These are phyloP conservation scores for Glaciozyma martinii DNA, from an alignment of 768 basidiomycete species.

Conservation along the genomic window DNA sequence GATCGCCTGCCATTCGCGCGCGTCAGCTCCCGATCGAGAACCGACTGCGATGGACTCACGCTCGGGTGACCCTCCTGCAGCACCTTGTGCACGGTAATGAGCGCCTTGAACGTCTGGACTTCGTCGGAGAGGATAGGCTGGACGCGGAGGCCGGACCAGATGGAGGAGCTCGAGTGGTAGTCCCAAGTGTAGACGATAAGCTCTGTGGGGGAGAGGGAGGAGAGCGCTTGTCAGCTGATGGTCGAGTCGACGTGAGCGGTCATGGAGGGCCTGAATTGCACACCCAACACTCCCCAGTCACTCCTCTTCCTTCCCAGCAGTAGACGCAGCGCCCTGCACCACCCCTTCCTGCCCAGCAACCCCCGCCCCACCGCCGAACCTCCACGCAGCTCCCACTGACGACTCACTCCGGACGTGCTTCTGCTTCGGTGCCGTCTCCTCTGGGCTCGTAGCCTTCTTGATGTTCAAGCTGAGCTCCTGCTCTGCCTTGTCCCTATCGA, in stretches of 20 bases:
- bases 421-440: conserved; percentile 95
- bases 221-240: not conserved
- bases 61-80: conserved; percentile 94
- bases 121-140: conserved; percentile 96
- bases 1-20: conserved; percentile 54
- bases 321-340: not conserved
- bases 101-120: conserved; percentile 94
- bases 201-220: conserved; percentile 47
- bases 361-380: not conserved
- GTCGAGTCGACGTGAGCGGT: not conserved
- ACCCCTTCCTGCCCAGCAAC: not conserved
- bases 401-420: conserved; percentile 94
- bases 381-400: not conserved
- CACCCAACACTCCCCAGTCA: too few relatives aligned
- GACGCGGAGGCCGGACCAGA: conserved; percentile 94
- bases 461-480: conserved; percentile 86
- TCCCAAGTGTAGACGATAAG: conserved; percentile 99
- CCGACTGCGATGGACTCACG: conserved; percentile 46
- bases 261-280: too few relatives aligned
- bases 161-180: conserved; percentile 92
- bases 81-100: conserved; percentile 96
- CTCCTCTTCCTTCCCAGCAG: not conserved
- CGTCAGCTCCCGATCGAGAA: too few relatives aligned
- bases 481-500: conserved; percentile 84
- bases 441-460: conserved; percentile 93